Conservation (phyloP, 441 rosid species). For the Macaranga tanarius region DNA sequence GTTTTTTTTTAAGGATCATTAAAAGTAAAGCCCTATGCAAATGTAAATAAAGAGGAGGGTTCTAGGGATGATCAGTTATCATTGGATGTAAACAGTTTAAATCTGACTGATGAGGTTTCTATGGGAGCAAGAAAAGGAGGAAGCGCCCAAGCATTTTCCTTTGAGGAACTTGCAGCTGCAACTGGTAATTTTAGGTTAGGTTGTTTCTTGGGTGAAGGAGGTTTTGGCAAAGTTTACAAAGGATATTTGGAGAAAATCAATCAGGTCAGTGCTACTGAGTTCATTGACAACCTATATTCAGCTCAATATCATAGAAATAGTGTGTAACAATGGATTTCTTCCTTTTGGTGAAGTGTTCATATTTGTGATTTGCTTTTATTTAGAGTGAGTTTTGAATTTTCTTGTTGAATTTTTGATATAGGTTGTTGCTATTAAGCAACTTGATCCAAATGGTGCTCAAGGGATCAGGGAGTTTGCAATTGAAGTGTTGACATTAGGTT, state of each 20-base stretch:
- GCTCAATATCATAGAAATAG: not conserved
- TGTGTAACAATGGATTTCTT: not conserved
- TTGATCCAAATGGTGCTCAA: constrained; percentile 80
- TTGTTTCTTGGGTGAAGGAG: constrained; percentile 83
- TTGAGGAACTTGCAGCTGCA: constrained; percentile 49
- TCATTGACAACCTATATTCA: not conserved
- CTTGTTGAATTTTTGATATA: constrained; percentile 26
- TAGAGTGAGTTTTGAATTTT: constrained; percentile 7
- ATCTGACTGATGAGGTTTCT: constrained; percentile 41
- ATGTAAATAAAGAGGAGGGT: constrained; percentile 31
- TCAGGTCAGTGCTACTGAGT: constrained; percentile 41
- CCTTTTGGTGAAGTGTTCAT: not conserved
- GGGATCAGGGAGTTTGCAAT: constrained; percentile 90
- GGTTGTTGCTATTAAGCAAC: constrained; percentile 93
- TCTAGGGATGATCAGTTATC: constrained; percentile 42
- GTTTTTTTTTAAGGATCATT: constrained; percentile 31
- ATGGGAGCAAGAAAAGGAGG: constrained; percentile 30
- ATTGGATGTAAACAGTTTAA: constrained; percentile 38
- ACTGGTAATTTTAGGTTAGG: constrained; percentile 46
- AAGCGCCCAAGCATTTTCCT: constrained; percentile 46
- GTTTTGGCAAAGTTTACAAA: constrained; percentile 75
- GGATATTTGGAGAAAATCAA: constrained; percentile 47
- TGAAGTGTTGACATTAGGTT: constrained; percentile 79
- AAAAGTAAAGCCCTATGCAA: constrained; percentile 38
- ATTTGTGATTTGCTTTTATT: not conserved